These are phyloP conservation scores for Pestalotiopsis sp. DNA, from an alignment of 2,329 filamentous ascomycete species.

Conservation along the genomic window DNA sequence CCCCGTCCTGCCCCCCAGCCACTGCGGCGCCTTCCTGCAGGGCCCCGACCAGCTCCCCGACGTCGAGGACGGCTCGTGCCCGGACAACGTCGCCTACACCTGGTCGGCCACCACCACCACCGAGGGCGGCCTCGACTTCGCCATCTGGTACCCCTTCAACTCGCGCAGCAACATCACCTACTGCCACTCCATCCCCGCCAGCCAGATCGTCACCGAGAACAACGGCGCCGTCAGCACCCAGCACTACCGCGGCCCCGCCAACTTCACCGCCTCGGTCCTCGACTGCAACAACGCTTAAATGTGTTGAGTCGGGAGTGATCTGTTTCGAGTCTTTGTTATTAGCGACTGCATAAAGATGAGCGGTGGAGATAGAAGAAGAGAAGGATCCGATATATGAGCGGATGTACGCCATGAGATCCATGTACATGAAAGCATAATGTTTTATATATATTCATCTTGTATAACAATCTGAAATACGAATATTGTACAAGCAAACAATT, in stretches of 20 bases:
- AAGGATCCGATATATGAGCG: too few relatives aligned
- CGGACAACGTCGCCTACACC: conserved; percentile 15
- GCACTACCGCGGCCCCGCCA: conserved; percentile 14
- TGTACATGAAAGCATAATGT: too few relatives aligned
- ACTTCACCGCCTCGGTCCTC: conserved; percentile 14
- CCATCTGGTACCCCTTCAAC: conserved; percentile 18
- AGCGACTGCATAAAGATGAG: too few relatives aligned
- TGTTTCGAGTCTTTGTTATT: background rate
- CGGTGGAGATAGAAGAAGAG: too few relatives aligned
- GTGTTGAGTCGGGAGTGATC: background rate
- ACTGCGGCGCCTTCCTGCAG: conserved; percentile 13
- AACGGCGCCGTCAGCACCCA: conserved; percentile 13
- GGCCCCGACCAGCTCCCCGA: conserved; percentile 10
- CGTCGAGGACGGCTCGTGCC: conserved; percentile 10
- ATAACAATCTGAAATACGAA: too few relatives aligned
- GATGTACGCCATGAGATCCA: too few relatives aligned
- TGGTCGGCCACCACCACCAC: conserved; percentile 14
- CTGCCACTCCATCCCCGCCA: conserved; percentile 16
- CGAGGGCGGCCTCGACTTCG: conserved; percentile 14
- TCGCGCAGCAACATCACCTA: conserved; percentile 18
- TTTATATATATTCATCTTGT: too few relatives aligned
- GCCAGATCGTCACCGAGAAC: conserved; percentile 12
- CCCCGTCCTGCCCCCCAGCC: background rate
- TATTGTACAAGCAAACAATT: too few relatives aligned
- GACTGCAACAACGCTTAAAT: conserved; percentile 8